A percentile compares a stretch with the other conserved stretches of the same genome.
phyloP scores from a whole-genome alignment of 768 basidiomycete species.

The Amanita pallidorosea region DNA sequence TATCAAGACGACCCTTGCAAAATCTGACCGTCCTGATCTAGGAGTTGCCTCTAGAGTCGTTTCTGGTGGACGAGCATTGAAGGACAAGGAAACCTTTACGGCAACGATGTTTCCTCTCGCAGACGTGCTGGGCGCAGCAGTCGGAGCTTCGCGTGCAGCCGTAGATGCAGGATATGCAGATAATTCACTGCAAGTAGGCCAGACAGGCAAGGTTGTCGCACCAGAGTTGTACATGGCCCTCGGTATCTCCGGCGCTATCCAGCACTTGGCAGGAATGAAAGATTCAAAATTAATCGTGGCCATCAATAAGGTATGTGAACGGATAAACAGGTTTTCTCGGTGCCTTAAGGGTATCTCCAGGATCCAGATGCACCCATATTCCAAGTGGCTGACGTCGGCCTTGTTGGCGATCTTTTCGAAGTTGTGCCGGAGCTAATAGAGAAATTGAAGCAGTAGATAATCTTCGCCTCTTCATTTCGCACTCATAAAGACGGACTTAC shows the following conservation, averaged over 20 bases:
- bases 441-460: conserved; percentile 55
- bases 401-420: conserved; percentile 90
- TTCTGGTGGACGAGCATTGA: conserved; percentile 91
- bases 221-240: conserved; percentile 94
- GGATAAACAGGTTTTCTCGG: background rate
- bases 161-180: conserved; percentile 98
- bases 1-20: conserved; percentile 65
- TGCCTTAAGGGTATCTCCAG: conserved; percentile 25
- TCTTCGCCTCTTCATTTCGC: background rate
- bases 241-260: conserved; percentile 97
- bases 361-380: conserved; percentile 98
- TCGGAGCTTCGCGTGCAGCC: conserved; percentile 96
- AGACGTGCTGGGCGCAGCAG: conserved; percentile 86
- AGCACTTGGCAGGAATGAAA: conserved; percentile 99
- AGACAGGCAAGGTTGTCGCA: conserved; percentile 97
- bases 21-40: conserved; percentile 89
- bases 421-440: conserved; percentile 85
- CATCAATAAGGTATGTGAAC: conserved; percentile 73
- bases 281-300: conserved; percentile 98
- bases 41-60: conserved; percentile 82
- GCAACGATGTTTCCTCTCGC: conserved; percentile 82
- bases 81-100: conserved; percentile 90
- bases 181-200: conserved; percentile 97
- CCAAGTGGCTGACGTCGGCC: conserved; percentile 93
- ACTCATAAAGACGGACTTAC: too few relatives aligned